Conservation (phyloP, 371 early-diverging fungal species). For the Lichtheimia hyalospora region DNA sequence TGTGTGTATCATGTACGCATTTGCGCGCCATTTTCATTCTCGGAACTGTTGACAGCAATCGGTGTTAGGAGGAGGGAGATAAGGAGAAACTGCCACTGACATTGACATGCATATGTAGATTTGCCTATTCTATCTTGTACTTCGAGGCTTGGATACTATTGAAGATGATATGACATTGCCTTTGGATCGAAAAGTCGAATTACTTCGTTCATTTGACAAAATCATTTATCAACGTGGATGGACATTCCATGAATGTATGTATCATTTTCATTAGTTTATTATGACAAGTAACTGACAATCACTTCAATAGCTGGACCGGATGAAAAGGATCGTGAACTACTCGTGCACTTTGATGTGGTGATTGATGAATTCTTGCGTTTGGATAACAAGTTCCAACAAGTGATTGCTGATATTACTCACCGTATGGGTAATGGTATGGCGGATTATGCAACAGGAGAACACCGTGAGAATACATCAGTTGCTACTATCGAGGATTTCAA, state of each 20-base stretch:
- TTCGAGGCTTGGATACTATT: slow-evolving; percentile 95
- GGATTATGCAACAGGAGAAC: slow-evolving; percentile 71
- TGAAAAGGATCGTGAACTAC: slow-evolving; percentile 91
- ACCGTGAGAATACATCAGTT: slow-evolving; percentile 67
- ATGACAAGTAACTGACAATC: neutral
- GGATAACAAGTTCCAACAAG: slow-evolving; percentile 73
- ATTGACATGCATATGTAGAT: slow-evolving; percentile 34
- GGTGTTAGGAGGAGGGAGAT: neutral
- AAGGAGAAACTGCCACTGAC: neutral
- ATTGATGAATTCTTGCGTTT: slow-evolving; percentile 85
- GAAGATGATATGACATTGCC: slow-evolving; percentile 97
- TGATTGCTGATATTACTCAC: slow-evolving; percentile 89
- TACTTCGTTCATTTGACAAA: slow-evolving; percentile 82
- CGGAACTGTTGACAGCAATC: slow-evolving; percentile 2
- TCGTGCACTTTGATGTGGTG: slow-evolving; percentile 87
- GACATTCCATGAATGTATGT: slow-evolving; percentile 80
- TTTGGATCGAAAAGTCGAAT: slow-evolving; percentile 70
- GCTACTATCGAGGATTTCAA: slow-evolving; percentile 85
- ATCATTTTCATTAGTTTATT: neutral
- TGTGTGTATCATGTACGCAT: neutral
- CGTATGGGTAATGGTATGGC: slow-evolving; percentile 96
- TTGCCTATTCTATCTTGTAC: slow-evolving; percentile 90
- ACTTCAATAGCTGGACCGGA: slow-evolving; percentile 69
- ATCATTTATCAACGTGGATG: slow-evolving; percentile 80
- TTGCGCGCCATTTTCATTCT: no score